Base-by-base conservation (phyloP, 2,329 filamentous ascomycete genomes). In the Fusarium oligoseptatum region DNA sequence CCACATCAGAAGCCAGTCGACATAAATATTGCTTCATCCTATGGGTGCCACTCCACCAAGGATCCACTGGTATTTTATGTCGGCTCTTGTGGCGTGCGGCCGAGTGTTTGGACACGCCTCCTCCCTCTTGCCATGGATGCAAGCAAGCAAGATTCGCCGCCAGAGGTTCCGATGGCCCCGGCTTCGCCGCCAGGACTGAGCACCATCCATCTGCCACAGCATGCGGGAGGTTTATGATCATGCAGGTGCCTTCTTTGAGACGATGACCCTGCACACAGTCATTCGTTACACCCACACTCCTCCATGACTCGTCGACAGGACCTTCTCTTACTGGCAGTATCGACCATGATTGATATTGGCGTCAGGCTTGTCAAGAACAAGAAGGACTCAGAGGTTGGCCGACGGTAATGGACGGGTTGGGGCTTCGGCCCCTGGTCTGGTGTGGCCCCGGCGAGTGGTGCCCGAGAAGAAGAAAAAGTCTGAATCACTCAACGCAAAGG, bases 111-210 rank as follows among this genome's bases (percentile, higher is more conserved):
- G 17, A 15, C 55, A 61, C 34, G 34, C 60, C 68, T 45, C 67
- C 56, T 29, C 37, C 41, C 50, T 32, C 27, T 52, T n/a, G 48
- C 27, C n/a, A 55, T 60, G 58, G 45, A 66, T 57, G 62, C 58
- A 66, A 70, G 65, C 70, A 73, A 77, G 72, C 71, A 74, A 75
- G 73, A 78, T 78, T 78, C 69, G 75, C 71, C 74, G 75, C 68
- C 67, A 62, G 76, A 65, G 67, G 74, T 69, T 72, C 70, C 70
- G 66, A 67, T 76, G 66, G 72, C 71, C 72, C 74, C 70, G 74
- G 70, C 66, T 64, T 73, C 70, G 69, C 74, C 67, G 69, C 72
- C 67, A 71, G 58, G 69, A 70, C 64, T 75, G 64, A 72, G 60
- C 74, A 76, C 72, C 75, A 76, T 52, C 48, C 48, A 52, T 74